These are phyloP conservation scores for Lithohypha guttulata DNA, from an alignment of 2,329 filamentous ascomycete species.

Conservation along the genomic window DNA sequence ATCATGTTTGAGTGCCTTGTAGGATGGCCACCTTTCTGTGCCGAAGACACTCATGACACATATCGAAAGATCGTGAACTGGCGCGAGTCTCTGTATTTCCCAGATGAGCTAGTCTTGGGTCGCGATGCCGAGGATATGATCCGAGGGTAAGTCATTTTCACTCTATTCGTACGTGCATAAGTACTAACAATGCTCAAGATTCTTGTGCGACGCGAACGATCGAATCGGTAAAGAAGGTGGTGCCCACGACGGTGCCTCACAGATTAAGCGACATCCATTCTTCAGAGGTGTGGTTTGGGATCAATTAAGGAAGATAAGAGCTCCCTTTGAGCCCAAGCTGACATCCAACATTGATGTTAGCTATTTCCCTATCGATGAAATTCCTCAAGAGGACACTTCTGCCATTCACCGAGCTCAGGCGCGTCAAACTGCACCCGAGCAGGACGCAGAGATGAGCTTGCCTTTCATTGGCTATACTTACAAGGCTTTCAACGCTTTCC, in stretches of 20 bases:
- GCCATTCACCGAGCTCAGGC: conserved; percentile 78
- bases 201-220: conserved; percentile 89
- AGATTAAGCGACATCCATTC: conserved; percentile 90
- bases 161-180: conserved; percentile 4
- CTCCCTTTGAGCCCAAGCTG: conserved; percentile 89
- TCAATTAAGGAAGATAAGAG: conserved; percentile 79
- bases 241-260: conserved; percentile 60
- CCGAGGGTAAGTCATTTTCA: conserved; percentile 54
- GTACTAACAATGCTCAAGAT: conserved; percentile 42
- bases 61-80: conserved; percentile 99
- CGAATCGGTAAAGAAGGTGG: conserved; percentile 63
- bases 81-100: conserved; percentile 91
- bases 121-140: conserved; percentile 86
- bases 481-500: conserved; percentile 78
- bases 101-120: conserved; percentile 82
- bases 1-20: conserved; percentile 99
- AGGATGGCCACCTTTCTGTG: conserved; percentile 97
- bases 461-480: conserved; percentile 96
- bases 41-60: conserved; percentile 92
- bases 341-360: conserved; percentile 91
- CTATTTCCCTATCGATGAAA: conserved; percentile 98
- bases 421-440: conserved; percentile 59
- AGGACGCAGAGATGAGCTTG: conserved; percentile 87
- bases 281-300: conserved; percentile 97
- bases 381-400: conserved; percentile 89